Evolutionary conservation across 2,329 filamentous ascomycete species (phyloP), one percentile per base, ranked within the genome.

Genomic region (Aspergillaceae sp.): DNA sequence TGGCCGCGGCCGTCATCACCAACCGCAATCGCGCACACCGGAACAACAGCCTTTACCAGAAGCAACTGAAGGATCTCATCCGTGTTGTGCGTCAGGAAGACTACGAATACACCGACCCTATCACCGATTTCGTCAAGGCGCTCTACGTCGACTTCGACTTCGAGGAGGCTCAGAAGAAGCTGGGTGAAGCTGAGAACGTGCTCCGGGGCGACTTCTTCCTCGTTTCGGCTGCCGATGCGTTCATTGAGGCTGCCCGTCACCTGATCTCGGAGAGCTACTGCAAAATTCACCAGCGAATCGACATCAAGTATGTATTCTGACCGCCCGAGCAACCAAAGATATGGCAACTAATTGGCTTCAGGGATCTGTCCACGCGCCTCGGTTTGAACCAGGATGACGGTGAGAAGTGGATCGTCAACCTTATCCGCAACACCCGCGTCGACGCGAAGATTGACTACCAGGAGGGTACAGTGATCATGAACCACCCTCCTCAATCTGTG

Each of bases 321-420:
- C 4, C 26, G 19, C 19, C 19, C 1, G 19, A 19, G 19, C 19
- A 2, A 19, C 19, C 19, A 1, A 19, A 19, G 19, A 27, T 32
- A 30, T 45, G 44, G 45, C 36, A 44, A 47, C 56, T 61, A 52
- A 59, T 45, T n/a, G 28, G 11, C 26, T 48, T 1, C 51, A 83
- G 80, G 71, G 92, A 97, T 61, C 80, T 98, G 49, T 95, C 89
- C 55, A 85, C 83, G 53, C 87, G 92, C 67, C 82, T 98, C 50
- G 92, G 91, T 55, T 78, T 98, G 55, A 88, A 86, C 66, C 84
- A 90, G 61, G 88, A 94, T 64, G 92, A 97, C 64, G 92, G 92
- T 61, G 92, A 98, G 82, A 98, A 98, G 78, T 98, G 92, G 92
- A 98, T 98, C 63, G 92, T 98, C 60, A 98, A 98, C 76, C 79